Evolutionary conservation across 2,329 filamentous ascomycete species (phyloP).

Genomic region (Beauveria asiatica): DNA sequence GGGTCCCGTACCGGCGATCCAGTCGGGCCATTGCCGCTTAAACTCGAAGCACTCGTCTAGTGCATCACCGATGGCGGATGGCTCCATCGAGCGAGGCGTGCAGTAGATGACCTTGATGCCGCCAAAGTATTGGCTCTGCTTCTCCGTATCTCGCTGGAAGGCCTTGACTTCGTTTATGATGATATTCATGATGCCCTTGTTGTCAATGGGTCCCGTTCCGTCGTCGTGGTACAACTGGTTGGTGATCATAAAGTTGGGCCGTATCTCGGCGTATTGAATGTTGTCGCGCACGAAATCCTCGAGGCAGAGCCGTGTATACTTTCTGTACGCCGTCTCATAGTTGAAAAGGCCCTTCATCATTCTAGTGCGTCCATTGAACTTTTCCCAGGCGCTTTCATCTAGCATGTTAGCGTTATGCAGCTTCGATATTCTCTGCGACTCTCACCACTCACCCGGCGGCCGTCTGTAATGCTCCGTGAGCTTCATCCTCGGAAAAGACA

Average conservation of each 20-base stretch:
- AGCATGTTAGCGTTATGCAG: conserved; percentile 9
- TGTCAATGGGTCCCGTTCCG: conserved; percentile 42
- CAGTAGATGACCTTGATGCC: conserved; percentile 66
- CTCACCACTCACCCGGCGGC: conserved; percentile 40
- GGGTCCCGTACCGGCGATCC: conserved; percentile 43
- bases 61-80: conserved; percentile 37
- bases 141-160: conserved; percentile 32
- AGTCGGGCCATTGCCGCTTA: conserved; percentile 45
- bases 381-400: conserved; percentile 41
- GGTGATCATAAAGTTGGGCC: conserved; percentile 57
- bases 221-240: conserved; percentile 55
- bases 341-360: conserved; percentile 68
- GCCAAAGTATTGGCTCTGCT: conserved; percentile 37
- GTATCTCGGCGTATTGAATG: conserved; percentile 63
- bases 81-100: conserved; percentile 53
- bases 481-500: conserved; percentile 51
- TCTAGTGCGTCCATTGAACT: conserved; percentile 60
- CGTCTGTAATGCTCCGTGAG: conserved; percentile 43
- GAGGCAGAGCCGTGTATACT: conserved; percentile 52
- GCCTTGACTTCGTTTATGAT: conserved; percentile 45
- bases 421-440: not conserved
- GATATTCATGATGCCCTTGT: conserved; percentile 51
- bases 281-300: conserved; percentile 54
- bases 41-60: conserved; percentile 54
- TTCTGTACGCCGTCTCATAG: conserved; percentile 53